Percentiles rank a stretch among this genome's conserved stretches.
Conservation (phyloP, 768 basidiomycete genomes). For the Ramaria sp. region DNA sequence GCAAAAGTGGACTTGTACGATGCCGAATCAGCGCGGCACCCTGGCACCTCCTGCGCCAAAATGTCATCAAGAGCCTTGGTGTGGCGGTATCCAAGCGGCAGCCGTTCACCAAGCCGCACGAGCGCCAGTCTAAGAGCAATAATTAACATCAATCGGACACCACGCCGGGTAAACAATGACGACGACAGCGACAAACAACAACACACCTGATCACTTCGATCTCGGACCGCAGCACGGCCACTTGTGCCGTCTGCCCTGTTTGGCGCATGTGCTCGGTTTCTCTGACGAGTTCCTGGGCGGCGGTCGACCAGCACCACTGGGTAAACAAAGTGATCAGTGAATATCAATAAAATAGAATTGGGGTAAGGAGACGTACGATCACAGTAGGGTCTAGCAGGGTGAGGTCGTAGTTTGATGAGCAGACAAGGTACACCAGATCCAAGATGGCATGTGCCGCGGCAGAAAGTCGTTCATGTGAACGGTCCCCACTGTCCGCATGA, state of each 20-base stretch:
- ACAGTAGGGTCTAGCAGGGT: conserved; percentile 62
- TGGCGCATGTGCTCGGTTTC: conserved; percentile 57
- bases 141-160: not conserved
- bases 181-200: not conserved
- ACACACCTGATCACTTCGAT: conserved; percentile 59
- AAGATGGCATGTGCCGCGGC: conserved; percentile 55
- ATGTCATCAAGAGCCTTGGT: conserved; percentile 11
- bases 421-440: conserved; percentile 53
- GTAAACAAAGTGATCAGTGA: not conserved
- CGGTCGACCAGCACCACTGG: conserved; percentile 64
- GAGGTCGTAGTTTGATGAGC: conserved; percentile 63
- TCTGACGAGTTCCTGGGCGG: conserved; percentile 53
- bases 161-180: too few relatives aligned
- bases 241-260: conserved; percentile 43
- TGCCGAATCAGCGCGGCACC: conserved; percentile 1
- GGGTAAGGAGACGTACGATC: conserved; percentile 32
- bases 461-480: conserved; percentile 60
- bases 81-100: conserved; percentile 32
- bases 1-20: not conserved
- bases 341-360: not conserved
- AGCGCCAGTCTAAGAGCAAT: conserved; percentile 38
- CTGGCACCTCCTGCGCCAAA: conserved; percentile 9
- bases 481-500: conserved; percentile 54
- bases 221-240: conserved; percentile 48
- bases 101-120: conserved; percentile 49